Conservation (phyloP, 306 rosid species). For the Comarum palustre region DNA sequence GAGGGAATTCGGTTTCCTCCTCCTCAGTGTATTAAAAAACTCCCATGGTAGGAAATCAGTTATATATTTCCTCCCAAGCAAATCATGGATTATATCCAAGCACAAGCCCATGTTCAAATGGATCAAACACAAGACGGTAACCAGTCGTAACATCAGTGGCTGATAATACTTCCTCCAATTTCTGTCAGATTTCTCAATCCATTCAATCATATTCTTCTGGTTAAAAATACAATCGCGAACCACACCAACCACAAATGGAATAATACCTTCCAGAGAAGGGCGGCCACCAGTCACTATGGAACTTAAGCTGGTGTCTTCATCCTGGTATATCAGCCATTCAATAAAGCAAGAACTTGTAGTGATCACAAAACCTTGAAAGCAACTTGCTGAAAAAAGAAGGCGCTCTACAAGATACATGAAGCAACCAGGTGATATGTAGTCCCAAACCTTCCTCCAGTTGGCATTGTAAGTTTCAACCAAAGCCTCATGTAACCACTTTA, state of each 20-base stretch:
- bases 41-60: slow-evolving; percentile 31
- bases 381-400: slow-evolving; percentile 40
- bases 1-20: neutral
- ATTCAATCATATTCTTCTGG: slow-evolving; percentile 12
- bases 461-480: slow-evolving; percentile 33
- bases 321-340: slow-evolving; percentile 57
- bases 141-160: slow-evolving; percentile 40
- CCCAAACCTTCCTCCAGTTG: slow-evolving; percentile 25
- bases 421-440: slow-evolving; percentile 59
- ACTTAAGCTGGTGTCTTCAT: slow-evolving; percentile 25
- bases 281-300: neutral
- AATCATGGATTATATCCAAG: slow-evolving; percentile 11
- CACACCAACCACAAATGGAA: slow-evolving; percentile 22
- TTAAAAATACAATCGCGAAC: slow-evolving; percentile 22
- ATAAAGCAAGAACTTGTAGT: slow-evolving; percentile 52
- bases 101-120: slow-evolving; percentile 29
- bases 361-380: slow-evolving; percentile 33
- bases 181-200: slow-evolving; percentile 36
- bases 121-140: slow-evolving; percentile 42
- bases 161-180: slow-evolving; percentile 25
- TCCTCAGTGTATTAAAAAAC: slow-evolving; percentile 29
- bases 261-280: neutral
- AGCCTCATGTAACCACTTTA: slow-evolving; percentile 34
- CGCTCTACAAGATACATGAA: slow-evolving; percentile 70
- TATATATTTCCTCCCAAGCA: slow-evolving; percentile 27